Evolutionary conservation across 495 filamentous ascomycete species (phyloP), one percentile per base, ranked within the genome.

Genomic region (Trichoderma asperelloides): DNA sequence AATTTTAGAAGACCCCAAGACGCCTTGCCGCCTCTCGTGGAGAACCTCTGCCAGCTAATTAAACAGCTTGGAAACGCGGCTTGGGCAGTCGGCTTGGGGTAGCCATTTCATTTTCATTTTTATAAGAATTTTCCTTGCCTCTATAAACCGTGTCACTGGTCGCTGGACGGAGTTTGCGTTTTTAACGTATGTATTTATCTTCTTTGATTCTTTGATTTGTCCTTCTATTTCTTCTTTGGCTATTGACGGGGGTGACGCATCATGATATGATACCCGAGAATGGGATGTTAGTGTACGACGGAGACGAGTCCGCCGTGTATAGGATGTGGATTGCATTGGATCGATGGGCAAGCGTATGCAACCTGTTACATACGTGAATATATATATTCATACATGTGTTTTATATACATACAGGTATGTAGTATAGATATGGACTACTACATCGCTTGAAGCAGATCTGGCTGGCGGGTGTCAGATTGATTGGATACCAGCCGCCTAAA

Each of bases 21-120:
- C n/a, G 91, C 91, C 1, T 75, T 98, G 70, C 76, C 90, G 47
- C 81, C 82, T 6, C 81, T 96, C 40, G 93, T 84, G 16, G 85
- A 87, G 70, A 87, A 86, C 68, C 74, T 87, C 8, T 77, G 83
- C 49, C 74, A 81, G 40, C 71, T 88, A 65, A 80, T 87, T 73
- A 80, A 81, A 55, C 82, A 84, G 69, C 62, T 85, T 66, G 82
- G 80, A 40, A 73, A 80, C 41, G 77, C 76, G 3, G 78, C 76
- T 4, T 73, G 71, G 73, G 75, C 73, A 3, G 74, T 77, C 9
- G 74, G 74, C 23, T 66, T 76, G 41, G 73, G 69, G 7, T 72
- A 27, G 23, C 1, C 47, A 21, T 18, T 0, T 51, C 21, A 45
- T 45, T 62, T 63, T 33, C 60, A 30, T 15, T 63, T 12, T 2